Conservation (phyloP, 805 yeast species). For the Wickerhamiella dianesei region DNA sequence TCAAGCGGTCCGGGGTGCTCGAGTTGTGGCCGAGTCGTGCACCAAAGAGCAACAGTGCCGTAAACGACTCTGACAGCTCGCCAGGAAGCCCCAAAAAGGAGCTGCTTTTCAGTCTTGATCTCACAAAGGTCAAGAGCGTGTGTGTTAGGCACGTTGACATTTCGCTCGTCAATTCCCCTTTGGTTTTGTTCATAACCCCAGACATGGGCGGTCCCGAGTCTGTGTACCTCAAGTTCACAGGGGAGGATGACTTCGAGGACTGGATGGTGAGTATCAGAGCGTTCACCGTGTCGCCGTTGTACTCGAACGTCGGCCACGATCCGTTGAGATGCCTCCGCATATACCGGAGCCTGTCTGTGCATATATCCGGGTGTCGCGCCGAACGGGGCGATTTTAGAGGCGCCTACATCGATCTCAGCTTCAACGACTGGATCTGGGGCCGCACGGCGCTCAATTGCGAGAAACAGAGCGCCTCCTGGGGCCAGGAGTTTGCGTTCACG, state of each 20-base stretch:
- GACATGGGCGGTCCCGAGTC: constrained; percentile 18
- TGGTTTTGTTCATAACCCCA: constrained; percentile 15
- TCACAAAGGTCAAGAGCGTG: constrained; percentile 6
- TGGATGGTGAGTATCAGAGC: constrained; percentile 23
- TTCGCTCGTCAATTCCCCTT: constrained; percentile 12
- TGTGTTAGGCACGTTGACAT: constrained; percentile 13
- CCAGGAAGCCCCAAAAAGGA: too few species aligned
- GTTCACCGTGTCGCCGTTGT: constrained; percentile 19
- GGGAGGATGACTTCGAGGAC: constrained; percentile 22
- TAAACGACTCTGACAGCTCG: not conserved
- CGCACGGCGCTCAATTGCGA: constrained; percentile 50
- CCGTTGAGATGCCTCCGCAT: constrained; percentile 13
- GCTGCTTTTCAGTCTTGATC: constrained; percentile 7
- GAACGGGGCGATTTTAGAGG: constrained; percentile 13
- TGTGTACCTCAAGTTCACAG: constrained; percentile 17
- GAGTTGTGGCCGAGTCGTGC: constrained; percentile 1
- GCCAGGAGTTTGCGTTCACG: constrained; percentile 55
- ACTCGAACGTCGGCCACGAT: constrained; percentile 13
- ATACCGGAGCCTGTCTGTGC: constrained; percentile 4
- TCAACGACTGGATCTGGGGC: constrained; percentile 69
- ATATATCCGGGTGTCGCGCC: constrained; percentile 4
- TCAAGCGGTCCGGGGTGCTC: constrained; percentile 15
- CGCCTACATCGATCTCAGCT: constrained; percentile 51
- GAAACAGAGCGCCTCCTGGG: constrained; percentile 59
- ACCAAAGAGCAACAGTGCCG: not conserved